These are phyloP conservation scores for Penicillium brasilianum DNA, from an alignment of 2,329 filamentous ascomycete species.

Conservation along the genomic window DNA sequence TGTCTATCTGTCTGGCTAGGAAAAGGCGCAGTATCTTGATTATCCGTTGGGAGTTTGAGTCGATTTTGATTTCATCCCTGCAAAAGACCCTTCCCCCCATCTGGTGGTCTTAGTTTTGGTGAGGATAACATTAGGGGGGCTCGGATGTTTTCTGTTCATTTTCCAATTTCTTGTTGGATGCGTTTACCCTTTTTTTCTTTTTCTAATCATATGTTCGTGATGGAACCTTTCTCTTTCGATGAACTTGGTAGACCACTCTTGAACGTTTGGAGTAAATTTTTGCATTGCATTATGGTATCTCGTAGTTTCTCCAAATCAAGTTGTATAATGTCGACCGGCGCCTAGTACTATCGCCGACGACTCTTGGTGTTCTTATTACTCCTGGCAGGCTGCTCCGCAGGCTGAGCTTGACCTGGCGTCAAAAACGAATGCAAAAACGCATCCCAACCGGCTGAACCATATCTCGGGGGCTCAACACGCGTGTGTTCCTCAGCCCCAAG, in stretches of 20 bases:
- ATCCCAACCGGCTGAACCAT: conserved; percentile 8
- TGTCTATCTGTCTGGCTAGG: conserved; percentile 29
- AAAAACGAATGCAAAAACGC: conserved; percentile 8
- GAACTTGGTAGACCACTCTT: neutral
- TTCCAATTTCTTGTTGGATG: conserved; percentile 25
- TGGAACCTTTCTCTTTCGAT: conserved; percentile 16
- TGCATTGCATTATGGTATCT: conserved; percentile 1
- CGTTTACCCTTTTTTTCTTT: conserved; percentile 23
- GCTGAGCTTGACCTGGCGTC: neutral
- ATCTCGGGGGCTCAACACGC: conserved; percentile 11
- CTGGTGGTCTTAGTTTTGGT: conserved; percentile 12
- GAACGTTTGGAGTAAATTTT: neutral
- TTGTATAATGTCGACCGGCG: neutral
- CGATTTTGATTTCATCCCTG: conserved; percentile 20
- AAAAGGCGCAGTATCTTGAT: conserved; percentile 37
- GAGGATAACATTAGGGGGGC: conserved; percentile 17
- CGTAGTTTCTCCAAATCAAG: neutral
- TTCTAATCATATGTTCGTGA: conserved; percentile 30
- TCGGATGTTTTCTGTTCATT: conserved; percentile 11
- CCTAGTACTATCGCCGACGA: neutral
- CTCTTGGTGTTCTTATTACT: neutral
- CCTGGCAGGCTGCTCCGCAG: too few species aligned
- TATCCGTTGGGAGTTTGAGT: conserved; percentile 33
- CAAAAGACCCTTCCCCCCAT: conserved; percentile 11
- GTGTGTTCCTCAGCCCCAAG: conserved; percentile 3